A percentile compares a stretch with the other conserved stretches of the same genome.
Conservation (phyloP, 129 eudicot species). For the Centrapalus pauciflorus region DNA sequence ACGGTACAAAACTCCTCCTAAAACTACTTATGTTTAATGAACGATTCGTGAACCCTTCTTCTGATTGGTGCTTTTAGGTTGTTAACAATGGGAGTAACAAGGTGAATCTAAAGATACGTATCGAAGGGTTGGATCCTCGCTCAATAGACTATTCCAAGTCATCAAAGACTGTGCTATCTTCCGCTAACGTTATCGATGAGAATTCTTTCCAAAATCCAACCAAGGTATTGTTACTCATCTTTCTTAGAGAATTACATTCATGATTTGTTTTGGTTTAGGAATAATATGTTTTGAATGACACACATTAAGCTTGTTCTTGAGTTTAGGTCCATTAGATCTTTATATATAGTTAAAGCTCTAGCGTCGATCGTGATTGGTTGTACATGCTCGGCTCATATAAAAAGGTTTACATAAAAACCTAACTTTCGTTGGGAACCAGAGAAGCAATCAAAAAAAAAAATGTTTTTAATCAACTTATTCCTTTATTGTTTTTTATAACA, state of each 20-base stretch:
- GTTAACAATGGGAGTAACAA: slow-evolving; percentile 61
- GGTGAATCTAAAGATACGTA: slow-evolving; percentile 48
- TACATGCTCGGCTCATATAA: too few species aligned
- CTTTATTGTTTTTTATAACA: too few species aligned
- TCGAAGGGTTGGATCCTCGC: slow-evolving; percentile 41
- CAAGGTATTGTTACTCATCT: slow-evolving; percentile 42
- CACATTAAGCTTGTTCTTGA: too few species aligned
- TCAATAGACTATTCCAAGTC: slow-evolving; percentile 34
- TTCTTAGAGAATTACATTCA: background rate
- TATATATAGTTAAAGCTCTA: too few species aligned
- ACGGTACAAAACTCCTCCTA: too few species aligned
- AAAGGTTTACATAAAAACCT: too few species aligned
- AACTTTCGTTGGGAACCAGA: too few species aligned
- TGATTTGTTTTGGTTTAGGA: background rate
- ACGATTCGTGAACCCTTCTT: slow-evolving; percentile 2
- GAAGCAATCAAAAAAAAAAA: too few species aligned
- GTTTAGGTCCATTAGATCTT: too few species aligned
- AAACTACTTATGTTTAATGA: too few species aligned
- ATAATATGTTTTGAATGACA: background rate
- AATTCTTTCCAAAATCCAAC: slow-evolving; percentile 64
- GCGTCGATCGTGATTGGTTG: too few species aligned
- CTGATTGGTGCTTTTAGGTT: slow-evolving; percentile 37
- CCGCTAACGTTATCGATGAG: slow-evolving; percentile 61
- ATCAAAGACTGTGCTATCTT: slow-evolving; percentile 48
- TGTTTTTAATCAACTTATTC: too few species aligned